Evolutionary conservation across 768 basidiomycete species (phyloP).

Genomic region (Auricularia heimuer): DNA sequence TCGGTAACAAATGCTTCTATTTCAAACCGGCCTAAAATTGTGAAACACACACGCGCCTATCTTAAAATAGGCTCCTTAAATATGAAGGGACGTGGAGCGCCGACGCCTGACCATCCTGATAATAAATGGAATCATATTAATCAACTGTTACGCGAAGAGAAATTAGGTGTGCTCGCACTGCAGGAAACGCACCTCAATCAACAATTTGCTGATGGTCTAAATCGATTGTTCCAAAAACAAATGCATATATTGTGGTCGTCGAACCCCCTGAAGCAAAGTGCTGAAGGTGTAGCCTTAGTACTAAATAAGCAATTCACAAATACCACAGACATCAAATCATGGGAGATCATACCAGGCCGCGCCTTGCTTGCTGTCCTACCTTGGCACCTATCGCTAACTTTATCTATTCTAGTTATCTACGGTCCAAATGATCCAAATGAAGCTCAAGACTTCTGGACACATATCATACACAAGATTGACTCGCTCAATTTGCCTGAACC

Average conservation of each 20-base stretch:
- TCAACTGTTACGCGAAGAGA: conserved; percentile 8
- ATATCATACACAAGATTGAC: not conserved
- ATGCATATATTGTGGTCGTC: conserved; percentile 5
- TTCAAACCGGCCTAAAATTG: not conserved
- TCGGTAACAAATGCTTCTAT: not conserved
- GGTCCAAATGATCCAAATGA: not conserved
- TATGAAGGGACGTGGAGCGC: not conserved
- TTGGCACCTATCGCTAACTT: not conserved
- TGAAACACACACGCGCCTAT: not conserved
- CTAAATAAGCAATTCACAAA: not conserved
- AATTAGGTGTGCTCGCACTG: conserved; percentile 12
- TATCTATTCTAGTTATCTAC: not conserved
- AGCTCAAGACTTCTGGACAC: not conserved
- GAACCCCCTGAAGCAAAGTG: not conserved
- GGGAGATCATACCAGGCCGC: not conserved
- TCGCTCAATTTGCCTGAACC: not conserved
- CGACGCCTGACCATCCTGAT: not conserved
- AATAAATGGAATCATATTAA: conserved; percentile 14
- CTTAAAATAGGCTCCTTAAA: not conserved
- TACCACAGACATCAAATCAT: not conserved
- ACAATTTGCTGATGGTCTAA: not conserved
- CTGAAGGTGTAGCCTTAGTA: not conserved
- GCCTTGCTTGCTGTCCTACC: not conserved
- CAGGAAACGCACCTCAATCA: conserved; percentile 18
- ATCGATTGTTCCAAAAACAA: not conserved